phyloP scores from a whole-genome alignment of 805 yeast species.

The Candida schatavii region DNA sequence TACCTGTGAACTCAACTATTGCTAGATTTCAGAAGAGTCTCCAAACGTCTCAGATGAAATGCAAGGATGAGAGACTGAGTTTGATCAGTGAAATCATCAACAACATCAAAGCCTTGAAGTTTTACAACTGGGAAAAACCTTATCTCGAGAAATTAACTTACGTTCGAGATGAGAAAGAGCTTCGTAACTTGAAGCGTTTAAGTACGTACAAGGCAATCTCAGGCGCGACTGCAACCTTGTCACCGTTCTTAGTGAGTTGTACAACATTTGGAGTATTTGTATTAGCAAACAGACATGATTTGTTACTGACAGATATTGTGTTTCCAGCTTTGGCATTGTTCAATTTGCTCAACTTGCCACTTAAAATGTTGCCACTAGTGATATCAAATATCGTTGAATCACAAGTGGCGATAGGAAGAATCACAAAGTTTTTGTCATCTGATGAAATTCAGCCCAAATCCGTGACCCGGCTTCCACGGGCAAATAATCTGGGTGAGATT shows the following conservation, averaged over 20 bases:
- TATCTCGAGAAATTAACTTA: constrained; percentile 67
- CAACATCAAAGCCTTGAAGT: constrained; percentile 86
- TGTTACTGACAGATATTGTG: constrained; percentile 86
- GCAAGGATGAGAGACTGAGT: constrained; percentile 90
- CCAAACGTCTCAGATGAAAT: constrained; percentile 83
- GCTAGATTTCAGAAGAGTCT: constrained; percentile 65
- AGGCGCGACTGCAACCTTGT: constrained; percentile 74
- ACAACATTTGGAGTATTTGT: constrained; percentile 84
- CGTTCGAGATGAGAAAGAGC: constrained; percentile 86
- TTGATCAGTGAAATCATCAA: constrained; percentile 83
- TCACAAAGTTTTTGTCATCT: constrained; percentile 66
- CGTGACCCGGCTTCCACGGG: constrained; percentile 40
- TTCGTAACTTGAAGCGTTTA: constrained; percentile 69
- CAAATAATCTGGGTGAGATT: constrained; percentile 42
- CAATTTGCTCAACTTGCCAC: constrained; percentile 86
- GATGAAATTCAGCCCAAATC: constrained; percentile 84
- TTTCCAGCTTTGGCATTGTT: constrained; percentile 88
- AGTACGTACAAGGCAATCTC: constrained; percentile 70
- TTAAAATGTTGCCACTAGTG: constrained; percentile 91
- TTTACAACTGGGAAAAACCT: constrained; percentile 95
- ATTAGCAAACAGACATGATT: constrained; percentile 48
- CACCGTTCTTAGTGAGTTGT: constrained; percentile 88
- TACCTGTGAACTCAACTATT: constrained; percentile 73
- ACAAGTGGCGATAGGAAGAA: constrained; percentile 75
- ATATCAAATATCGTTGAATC: constrained; percentile 88